Evolutionary conservation across 2,329 filamentous ascomycete genomes (phyloP).

Genomic region (Colletotrichum orchidophilum): DNA sequence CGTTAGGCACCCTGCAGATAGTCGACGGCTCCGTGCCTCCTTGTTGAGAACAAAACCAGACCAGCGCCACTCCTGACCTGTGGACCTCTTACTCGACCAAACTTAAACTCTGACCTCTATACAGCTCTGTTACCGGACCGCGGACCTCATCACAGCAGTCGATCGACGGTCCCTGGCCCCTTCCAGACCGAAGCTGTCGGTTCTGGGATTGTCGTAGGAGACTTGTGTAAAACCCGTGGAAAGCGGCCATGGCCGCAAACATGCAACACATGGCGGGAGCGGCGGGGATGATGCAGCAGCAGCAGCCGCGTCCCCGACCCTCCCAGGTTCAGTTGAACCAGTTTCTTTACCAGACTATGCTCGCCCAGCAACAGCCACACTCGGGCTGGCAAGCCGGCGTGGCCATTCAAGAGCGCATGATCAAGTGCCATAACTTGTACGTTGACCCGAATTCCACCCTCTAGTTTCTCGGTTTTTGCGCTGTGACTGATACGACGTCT

Average conservation of each 20-base stretch:
- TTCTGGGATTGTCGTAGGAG: neutral
- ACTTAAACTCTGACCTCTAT: neutral
- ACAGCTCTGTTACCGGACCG: neutral
- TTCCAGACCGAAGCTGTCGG: conserved; percentile 22
- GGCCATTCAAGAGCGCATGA: conserved; percentile 50
- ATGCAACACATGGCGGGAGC: conserved; percentile 65
- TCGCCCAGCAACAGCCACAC: conserved; percentile 44
- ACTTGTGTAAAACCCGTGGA: conserved; percentile 34
- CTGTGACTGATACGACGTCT: conserved; percentile 20
- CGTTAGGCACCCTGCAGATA: conserved; percentile 44
- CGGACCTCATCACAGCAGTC: conserved; percentile 6
- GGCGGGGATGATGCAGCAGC: conserved; percentile 55
- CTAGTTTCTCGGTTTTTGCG: neutral
- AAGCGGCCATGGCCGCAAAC: conserved; percentile 68
- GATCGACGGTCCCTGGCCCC: conserved; percentile 5
- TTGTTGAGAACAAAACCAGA: conserved; percentile 25
- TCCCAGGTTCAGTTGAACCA: conserved; percentile 46
- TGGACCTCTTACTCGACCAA: neutral
- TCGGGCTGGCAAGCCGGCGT: conserved; percentile 52
- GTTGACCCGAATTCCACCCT: conserved; percentile 30
- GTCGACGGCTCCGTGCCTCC: conserved; percentile 36
- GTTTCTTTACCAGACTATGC: conserved; percentile 51
- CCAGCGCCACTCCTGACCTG: neutral
- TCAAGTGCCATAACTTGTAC: conserved; percentile 54
- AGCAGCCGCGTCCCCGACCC: conserved; percentile 45